Percentiles rank a stretch among this genome's conserved stretches.
These are phyloP conservation scores for Phlebiopsis flavidoalba DNA, from an alignment of 768 basidiomycete species.

Conservation along the genomic window DNA sequence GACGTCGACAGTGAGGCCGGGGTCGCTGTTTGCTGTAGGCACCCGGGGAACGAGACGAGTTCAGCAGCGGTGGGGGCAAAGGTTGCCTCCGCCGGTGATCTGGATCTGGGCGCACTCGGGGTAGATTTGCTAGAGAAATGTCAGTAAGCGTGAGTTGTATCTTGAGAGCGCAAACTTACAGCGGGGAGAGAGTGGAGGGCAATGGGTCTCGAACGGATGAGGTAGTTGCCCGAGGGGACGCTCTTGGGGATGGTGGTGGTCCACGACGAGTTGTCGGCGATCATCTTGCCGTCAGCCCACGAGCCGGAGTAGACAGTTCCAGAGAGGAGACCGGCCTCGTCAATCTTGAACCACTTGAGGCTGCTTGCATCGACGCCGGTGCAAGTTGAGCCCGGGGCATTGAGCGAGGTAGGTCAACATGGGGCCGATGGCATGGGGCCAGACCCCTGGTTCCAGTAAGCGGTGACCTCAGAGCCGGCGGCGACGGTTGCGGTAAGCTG, in stretches of 20 bases:
- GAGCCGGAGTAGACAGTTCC: conserved; percentile 24
- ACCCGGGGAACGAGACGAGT: conserved; percentile 32
- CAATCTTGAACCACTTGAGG: conserved; percentile 36
- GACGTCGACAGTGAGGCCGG: conserved; percentile 33
- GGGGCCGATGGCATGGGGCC: conserved; percentile 11
- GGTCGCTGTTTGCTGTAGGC: conserved; percentile 28
- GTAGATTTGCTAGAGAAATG: conserved; percentile 29
- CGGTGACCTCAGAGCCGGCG: conserved; percentile 32
- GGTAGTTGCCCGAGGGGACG: conserved; percentile 16
- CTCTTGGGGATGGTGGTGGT: conserved; percentile 10
- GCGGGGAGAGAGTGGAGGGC: conserved; percentile 12
- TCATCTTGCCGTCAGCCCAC: conserved; percentile 33
- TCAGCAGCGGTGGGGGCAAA: conserved; percentile 26
- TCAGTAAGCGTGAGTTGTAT: neutral
- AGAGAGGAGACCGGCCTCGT: conserved; percentile 28
- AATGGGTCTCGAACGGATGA: conserved; percentile 16
- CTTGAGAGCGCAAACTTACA: neutral
- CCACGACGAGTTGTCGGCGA: conserved; percentile 31
- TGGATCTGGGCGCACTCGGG: conserved; percentile 29
- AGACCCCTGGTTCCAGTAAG: conserved; percentile 33
- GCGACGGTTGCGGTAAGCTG: conserved; percentile 34
- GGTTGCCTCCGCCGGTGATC: conserved; percentile 25
- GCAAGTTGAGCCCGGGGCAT: conserved; percentile 27
- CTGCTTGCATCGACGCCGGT: conserved; percentile 25
- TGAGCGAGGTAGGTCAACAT: conserved; percentile 32